These are phyloP conservation scores for Alternaria sp. DNA, from an alignment of 2,329 filamentous ascomycete genomes.

Conservation along the genomic window DNA sequence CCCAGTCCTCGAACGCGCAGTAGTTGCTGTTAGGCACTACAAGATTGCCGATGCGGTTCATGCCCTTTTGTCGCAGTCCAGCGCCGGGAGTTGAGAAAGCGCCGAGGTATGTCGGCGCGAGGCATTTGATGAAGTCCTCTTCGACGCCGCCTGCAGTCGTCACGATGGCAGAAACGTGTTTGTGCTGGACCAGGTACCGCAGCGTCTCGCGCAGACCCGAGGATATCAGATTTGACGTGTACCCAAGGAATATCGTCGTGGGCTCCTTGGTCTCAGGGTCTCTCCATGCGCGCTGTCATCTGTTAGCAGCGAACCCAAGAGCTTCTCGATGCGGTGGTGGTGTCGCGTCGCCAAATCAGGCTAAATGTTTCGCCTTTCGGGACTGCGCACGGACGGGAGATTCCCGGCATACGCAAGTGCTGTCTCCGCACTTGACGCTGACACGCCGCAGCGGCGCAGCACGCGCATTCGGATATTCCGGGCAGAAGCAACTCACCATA, in stretches of 20 bases:
- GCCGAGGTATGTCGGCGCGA: slow-evolving; percentile 91
- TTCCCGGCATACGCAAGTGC: slow-evolving; percentile 22
- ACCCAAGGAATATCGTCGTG: slow-evolving; percentile 95
- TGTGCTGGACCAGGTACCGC: slow-evolving; percentile 90
- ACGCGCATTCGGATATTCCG: slow-evolving; percentile 14
- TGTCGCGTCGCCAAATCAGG: slow-evolving; percentile 37
- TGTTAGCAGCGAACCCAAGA: slow-evolving; percentile 35
- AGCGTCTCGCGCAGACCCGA: slow-evolving; percentile 91
- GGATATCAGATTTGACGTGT: slow-evolving; percentile 97
- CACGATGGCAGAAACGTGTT: slow-evolving; percentile 89
- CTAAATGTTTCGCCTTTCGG: slow-evolving; percentile 37
- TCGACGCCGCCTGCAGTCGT: slow-evolving; percentile 95
- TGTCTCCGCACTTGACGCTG: slow-evolving; percentile 27
- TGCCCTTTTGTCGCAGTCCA: slow-evolving; percentile 78
- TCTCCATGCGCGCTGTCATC: slow-evolving; percentile 72
- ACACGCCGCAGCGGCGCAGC: slow-evolving; percentile 6
- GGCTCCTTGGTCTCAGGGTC: slow-evolving; percentile 78
- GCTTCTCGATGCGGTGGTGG: slow-evolving; percentile 29
- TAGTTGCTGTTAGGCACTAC: slow-evolving; percentile 97
- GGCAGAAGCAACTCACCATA: slow-evolving; percentile 69
- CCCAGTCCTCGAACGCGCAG: slow-evolving; percentile 97
- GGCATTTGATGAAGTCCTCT: slow-evolving; percentile 98
- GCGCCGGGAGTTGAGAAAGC: slow-evolving; percentile 81
- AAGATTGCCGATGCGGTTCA: slow-evolving; percentile 96
- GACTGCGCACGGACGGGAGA: slow-evolving; percentile 28